These are phyloP conservation scores for Arthrobotrys iridis DNA, from an alignment of 2,329 filamentous ascomycete species.

Conservation along the genomic window DNA sequence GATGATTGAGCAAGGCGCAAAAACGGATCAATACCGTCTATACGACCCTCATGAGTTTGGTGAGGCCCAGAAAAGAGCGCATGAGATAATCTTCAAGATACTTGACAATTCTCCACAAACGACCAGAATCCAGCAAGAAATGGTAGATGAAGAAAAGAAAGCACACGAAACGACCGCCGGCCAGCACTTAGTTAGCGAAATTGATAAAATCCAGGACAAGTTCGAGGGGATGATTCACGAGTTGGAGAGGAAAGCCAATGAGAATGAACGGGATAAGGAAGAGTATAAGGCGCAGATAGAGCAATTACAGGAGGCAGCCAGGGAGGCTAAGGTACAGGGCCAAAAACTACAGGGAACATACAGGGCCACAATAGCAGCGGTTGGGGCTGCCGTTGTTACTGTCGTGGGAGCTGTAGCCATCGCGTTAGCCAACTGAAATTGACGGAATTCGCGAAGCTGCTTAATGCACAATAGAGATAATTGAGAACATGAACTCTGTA, in stretches of 20 bases:
- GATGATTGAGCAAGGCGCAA: neutral
- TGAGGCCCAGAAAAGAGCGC: neutral
- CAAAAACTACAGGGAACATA: neutral
- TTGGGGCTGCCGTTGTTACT: neutral
- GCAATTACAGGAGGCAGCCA: neutral
- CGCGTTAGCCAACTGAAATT: too few relatives aligned
- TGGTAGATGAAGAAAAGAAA: slow-evolving; percentile 3
- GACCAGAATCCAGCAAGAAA: slow-evolving; percentile 5
- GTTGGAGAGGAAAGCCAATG: neutral
- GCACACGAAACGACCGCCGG: neutral
- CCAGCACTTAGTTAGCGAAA: neutral
- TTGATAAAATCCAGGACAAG: neutral
- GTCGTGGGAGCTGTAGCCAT: too few relatives aligned
- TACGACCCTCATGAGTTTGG: neutral
- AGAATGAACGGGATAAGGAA: neutral
- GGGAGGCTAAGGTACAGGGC: neutral
- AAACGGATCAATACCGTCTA: neutral
- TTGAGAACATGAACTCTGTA: too few relatives aligned
- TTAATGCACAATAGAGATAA: too few relatives aligned
- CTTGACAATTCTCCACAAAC: neutral
- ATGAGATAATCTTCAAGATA: neutral
- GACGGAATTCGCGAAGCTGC: too few relatives aligned
- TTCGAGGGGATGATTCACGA: neutral
- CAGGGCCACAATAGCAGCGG: neutral
- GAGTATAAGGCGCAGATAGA: neutral